Percentiles rank a stretch among this genome's conserved stretches.
Conservation (phyloP, 1,284 basidiomycete species). For the Sporisorium graminicola region DNA sequence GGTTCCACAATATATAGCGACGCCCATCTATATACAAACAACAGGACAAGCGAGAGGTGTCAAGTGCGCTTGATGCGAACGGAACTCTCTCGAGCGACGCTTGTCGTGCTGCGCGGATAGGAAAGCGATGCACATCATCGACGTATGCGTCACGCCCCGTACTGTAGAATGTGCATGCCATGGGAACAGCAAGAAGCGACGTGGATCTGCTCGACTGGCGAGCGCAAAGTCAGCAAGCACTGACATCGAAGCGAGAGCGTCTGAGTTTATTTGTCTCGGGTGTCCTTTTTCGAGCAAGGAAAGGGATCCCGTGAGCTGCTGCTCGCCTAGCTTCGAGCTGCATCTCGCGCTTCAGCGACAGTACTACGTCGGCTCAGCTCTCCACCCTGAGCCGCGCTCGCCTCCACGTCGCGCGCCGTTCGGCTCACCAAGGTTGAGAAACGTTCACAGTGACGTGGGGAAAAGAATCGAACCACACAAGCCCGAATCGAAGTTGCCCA, state of each 20-base stretch:
- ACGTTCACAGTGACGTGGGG: neutral
- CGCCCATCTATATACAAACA: neutral
- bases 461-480: neutral
- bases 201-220: neutral
- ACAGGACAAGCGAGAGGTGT: neutral
- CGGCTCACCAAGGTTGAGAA: neutral
- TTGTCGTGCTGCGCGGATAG: neutral
- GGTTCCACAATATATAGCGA: neutral
- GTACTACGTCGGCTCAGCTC: neutral
- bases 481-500: neutral
- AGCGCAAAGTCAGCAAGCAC: no score
- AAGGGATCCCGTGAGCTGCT: neutral
- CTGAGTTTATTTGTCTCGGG: neutral
- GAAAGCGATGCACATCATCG: neutral
- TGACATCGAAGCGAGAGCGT: constrained; percentile 3
- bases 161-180: neutral
- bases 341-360: no score
- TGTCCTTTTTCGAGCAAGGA: neutral
- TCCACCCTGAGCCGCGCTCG: neutral
- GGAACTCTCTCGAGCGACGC: neutral
- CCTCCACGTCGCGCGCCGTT: no score
- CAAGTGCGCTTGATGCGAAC: neutral
- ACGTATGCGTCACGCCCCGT: neutral
- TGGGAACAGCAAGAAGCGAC: neutral
- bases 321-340: neutral